A percentile compares a stretch with the other conserved stretches of the same genome.
phyloP scores from a whole-genome alignment of 306 rosid species.

The Sphenostylis stenocarpa region DNA sequence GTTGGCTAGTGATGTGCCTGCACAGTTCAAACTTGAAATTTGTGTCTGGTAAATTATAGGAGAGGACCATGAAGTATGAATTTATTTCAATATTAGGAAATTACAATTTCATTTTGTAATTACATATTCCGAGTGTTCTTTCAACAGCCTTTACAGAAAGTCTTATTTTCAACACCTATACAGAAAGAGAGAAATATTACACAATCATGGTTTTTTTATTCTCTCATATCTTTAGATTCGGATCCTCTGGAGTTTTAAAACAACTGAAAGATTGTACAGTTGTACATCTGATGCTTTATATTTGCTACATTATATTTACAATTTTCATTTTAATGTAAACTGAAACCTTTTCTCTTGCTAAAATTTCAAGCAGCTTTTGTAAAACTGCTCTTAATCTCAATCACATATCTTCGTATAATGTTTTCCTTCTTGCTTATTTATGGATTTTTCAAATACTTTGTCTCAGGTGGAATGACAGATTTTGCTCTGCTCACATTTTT shows the following conservation, averaged over 20 bases:
- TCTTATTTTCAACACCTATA: too few species aligned
- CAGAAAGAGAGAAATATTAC: not conserved
- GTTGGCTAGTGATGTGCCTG: not conserved
- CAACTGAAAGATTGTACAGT: not conserved
- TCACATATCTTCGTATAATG: not conserved
- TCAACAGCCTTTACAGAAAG: not conserved
- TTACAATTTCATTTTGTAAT: not conserved
- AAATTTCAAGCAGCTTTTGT: not conserved
- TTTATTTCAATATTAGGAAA: not conserved
- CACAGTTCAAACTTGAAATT: not conserved
- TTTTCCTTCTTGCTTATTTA: not conserved
- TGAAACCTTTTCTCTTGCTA: not conserved
- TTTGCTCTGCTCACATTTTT: not conserved
- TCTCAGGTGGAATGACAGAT: not conserved
- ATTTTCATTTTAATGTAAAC: not conserved
- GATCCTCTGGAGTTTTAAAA: not conserved
- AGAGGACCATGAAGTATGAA: not conserved
- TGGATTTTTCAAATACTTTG: not conserved
- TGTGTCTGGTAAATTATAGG: not conserved
- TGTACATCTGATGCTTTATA: not conserved
- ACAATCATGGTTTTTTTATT: not conserved
- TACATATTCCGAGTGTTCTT: not conserved
- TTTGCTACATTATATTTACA: not conserved
- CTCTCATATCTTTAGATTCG: not conserved
- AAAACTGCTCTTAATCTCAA: not conserved